Base-by-base conservation (phyloP, 1,139 yeast species). In the Candida sp. region DNA sequence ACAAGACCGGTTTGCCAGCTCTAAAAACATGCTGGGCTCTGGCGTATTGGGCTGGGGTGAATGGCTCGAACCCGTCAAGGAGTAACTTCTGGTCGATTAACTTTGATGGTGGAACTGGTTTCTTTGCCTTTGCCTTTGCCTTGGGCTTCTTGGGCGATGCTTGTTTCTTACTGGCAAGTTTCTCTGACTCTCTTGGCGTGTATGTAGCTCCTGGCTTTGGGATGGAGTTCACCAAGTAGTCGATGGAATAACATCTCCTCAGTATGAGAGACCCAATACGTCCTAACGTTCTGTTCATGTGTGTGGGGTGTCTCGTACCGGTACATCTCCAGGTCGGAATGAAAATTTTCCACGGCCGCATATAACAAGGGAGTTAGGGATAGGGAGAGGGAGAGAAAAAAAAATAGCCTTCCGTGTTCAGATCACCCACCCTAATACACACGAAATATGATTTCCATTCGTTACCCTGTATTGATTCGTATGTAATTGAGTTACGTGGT, bases 1-100 rank as follows among this genome's bases (percentile, higher is more conserved):
- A 89, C 42, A 83, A 69, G 17, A 66, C 62, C 4, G 80, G 73
- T 26, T 69, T 69, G 3, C 83, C 70, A 1, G 65, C 61, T 51
- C 78, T 75, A 62, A 85, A 83, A 54, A 85, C 75, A 5, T 51
- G 51, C 47, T 65, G 70, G 6, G 66, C 49, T 26, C 52, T 41
- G n/a, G 56, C 22, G 12, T 55, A 38, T 34, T 60, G 59, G 5
- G 37, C 27, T 12, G 53, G 49, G 5, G 62, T 51, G 17, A 46
- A 49, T 22, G 49, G 32, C 7, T 23, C 41, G 40, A 46, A 51
- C 4, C 52, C 52, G 3, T 48, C 48, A 7, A 37, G 43, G 25
- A 45, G 49, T 32, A 54, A 54, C 8, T 12, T 34, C 22, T 34
- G 9, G 25, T 34, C 38, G 22, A 34, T 34, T 6, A 22, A 12